Evolutionary conservation across 192 early-diverging fungal species (phyloP).

Genomic region (Coemansia sp.): DNA sequence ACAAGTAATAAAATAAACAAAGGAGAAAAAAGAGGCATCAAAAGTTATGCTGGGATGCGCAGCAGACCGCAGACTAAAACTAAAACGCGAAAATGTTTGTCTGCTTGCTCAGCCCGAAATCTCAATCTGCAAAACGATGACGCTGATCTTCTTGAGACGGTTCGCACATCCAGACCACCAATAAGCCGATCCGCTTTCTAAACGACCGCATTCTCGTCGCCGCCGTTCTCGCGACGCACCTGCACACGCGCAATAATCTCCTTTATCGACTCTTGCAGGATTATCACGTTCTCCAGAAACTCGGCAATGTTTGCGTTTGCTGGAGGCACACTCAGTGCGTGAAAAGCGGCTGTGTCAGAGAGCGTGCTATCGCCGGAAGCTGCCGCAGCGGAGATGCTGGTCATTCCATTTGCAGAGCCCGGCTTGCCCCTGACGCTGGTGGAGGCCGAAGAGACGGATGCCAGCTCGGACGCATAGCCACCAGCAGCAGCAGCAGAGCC

Average conservation of each 20-base stretch:
- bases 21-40: background rate
- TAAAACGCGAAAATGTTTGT: background rate
- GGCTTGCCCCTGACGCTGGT: constrained; percentile 6
- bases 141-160: too few relatives aligned
- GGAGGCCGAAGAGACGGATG: constrained; percentile 27
- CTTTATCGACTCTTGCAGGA: constrained; percentile 89
- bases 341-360: constrained; percentile 21
- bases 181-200: background rate
- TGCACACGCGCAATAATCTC: constrained; percentile 84
- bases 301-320: constrained; percentile 48
- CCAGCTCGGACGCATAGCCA: constrained; percentile 26
- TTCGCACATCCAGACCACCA: background rate
- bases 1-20: too few relatives aligned
- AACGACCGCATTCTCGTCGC: constrained; percentile 59
- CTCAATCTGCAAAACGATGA: too few relatives aligned
- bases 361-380: constrained; percentile 10
- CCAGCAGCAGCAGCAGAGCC: constrained; percentile 15
- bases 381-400: constrained; percentile 6
- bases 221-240: constrained; percentile 72
- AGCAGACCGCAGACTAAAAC: background rate
- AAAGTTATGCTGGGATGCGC: too few relatives aligned
- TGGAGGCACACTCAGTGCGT: constrained; percentile 41
- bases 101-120: too few relatives aligned
- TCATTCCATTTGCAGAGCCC: constrained; percentile 4
- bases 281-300: constrained; percentile 87